Evolutionary conservation across 257 asterid species (phyloP), one percentile per base, ranked within the genome.

Genomic region (Dorcoceras hygrometricum): DNA sequence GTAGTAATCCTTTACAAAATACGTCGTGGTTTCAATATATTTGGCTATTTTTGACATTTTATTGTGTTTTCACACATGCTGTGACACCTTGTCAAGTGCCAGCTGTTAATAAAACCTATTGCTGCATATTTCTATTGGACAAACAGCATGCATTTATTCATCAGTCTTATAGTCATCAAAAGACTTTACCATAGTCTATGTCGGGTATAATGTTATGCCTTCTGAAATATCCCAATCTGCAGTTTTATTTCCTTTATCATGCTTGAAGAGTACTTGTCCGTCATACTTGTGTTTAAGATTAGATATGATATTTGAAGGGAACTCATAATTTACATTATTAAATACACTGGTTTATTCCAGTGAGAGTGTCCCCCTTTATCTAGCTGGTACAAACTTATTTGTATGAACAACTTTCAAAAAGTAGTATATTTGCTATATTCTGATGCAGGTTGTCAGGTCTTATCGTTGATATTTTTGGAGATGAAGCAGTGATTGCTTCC

Each of bases 401-500:
- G 60, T 27, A 68, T 48, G n/a, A 51, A 9, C 53, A 56, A 39
- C 6, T 48, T 59, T 43, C 23, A 43, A 58, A 28, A n/a, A 22
- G 27, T 46, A 9, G 51, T 59, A 54, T 53, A 76, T 36, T 57
- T 18, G 5, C 59, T 26, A 23, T 59, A 10, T 70, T 61, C 24
- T 59, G 56, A 31, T 83, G 77, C 87, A 93, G 97, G 86, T 83
- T 93, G 76, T 93, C 99, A 31, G 96, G 99, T 55, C 95, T 93
- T 46, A 46, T 46, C 0, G 54, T 46, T 46, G 54, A 46, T 46
- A 57, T 93, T 43, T 90, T 90, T 70, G 96, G 97, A 79, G 90
- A 88, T 69, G 81, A 85, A 76, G 97, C 99, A 25, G 99, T 93
- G 66, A 69, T 93, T 65, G 99, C 96, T 60, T 93, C 99, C 68